phyloP scores from a whole-genome alignment of 2,329 filamentous ascomycete species.

The Scedosporium aurantiacum region DNA sequence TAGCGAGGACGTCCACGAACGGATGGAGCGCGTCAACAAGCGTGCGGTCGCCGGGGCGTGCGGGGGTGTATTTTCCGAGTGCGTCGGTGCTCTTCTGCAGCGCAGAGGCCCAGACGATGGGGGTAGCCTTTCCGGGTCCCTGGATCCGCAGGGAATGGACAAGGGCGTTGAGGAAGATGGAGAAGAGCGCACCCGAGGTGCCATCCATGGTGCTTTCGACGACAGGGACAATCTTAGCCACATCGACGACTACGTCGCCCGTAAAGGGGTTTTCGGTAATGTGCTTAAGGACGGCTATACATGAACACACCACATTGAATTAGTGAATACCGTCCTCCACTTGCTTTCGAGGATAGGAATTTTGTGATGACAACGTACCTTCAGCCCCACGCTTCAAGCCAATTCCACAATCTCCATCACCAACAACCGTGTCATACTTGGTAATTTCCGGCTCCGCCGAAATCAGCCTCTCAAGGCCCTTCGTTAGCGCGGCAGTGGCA shows the following conservation, averaged over 20 bases:
- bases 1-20: constrained; percentile 63
- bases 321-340: constrained; percentile 8
- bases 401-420: constrained; percentile 83
- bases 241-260: constrained; percentile 41
- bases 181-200: constrained; percentile 50
- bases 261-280: constrained; percentile 31
- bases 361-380: constrained; percentile 29
- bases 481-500: constrained; percentile 41
- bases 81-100: constrained; percentile 60
- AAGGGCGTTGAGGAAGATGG: constrained; percentile 84
- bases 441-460: constrained; percentile 61
- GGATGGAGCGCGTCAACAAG: constrained; percentile 82
- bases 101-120: constrained; percentile 47
- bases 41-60: constrained; percentile 79
- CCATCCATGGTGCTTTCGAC: constrained; percentile 50
- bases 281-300: constrained; percentile 39
- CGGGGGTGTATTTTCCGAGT: constrained; percentile 77
- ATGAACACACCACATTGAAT: constrained; percentile 8
- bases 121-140: constrained; percentile 26
- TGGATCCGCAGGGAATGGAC: constrained; percentile 47
- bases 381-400: constrained; percentile 81
- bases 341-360: not conserved
- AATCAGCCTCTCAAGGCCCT: constrained; percentile 51
- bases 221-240: constrained; percentile 40
- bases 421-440: constrained; percentile 68